Conservation (phyloP, 768 basidiomycete species). For the Boletus vermiculosoides region DNA sequence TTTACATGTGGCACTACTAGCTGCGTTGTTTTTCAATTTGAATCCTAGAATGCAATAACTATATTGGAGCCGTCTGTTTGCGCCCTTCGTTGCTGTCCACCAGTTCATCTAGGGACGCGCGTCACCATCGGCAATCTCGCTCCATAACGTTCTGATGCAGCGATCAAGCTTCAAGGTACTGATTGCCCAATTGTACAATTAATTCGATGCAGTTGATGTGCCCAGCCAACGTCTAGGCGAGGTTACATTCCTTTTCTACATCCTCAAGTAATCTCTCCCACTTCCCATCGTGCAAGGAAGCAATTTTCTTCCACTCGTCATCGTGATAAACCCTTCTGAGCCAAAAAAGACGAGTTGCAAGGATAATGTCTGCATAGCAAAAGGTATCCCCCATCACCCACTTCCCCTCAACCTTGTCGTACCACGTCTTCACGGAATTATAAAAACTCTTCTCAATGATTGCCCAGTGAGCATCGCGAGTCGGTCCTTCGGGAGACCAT, state of each 20-base stretch:
- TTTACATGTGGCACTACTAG: too few species aligned
- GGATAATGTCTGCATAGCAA: constrained; percentile 33
- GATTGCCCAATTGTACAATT: neutral
- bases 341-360: constrained; percentile 16
- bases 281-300: constrained; percentile 25
- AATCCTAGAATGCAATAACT: neutral
- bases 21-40: too few species aligned
- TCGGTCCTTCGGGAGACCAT: constrained; percentile 36
- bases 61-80: neutral
- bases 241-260: constrained; percentile 28
- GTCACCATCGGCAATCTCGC: neutral
- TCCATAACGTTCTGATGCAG: neutral
- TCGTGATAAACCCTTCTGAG: constrained; percentile 18
- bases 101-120: too few species aligned
- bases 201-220: neutral
- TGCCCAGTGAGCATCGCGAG: constrained; percentile 30
- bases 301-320: constrained; percentile 30
- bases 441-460: constrained; percentile 14
- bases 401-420: constrained; percentile 24
- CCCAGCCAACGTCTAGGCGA: neutral
- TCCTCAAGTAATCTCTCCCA: constrained; percentile 27
- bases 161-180: neutral
- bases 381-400: constrained; percentile 33
- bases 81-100: neutral
- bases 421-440: constrained; percentile 15